Evolutionary conservation across 2,329 filamentous ascomycete species (phyloP).

Genomic region (Fusarium sp.): DNA sequence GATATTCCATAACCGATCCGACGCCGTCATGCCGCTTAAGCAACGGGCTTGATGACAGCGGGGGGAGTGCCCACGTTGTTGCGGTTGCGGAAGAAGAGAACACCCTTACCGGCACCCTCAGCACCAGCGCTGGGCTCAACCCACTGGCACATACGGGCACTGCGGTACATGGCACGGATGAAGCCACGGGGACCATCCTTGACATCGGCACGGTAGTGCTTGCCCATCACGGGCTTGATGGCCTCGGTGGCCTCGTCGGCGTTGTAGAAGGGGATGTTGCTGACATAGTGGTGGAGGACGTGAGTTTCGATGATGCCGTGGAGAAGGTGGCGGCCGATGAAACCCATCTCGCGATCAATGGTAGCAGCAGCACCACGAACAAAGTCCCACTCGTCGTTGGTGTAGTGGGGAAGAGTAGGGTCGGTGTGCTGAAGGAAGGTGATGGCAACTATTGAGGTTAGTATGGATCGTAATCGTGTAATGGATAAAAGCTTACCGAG

Average conservation of each 20-base stretch:
- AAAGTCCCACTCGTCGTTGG: slow-evolving; percentile 88
- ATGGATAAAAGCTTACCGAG: slow-evolving; percentile 75
- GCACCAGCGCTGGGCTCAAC: slow-evolving; percentile 91
- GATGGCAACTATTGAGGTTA: slow-evolving; percentile 82
- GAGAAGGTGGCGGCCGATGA: slow-evolving; percentile 89
- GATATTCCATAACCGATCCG: slow-evolving; percentile 9
- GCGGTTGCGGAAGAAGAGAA: slow-evolving; percentile 94
- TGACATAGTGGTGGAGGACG: slow-evolving; percentile 97
- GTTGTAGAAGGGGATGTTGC: slow-evolving; percentile 95
- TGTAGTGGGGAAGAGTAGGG: slow-evolving; percentile 92
- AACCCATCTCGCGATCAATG: slow-evolving; percentile 97
- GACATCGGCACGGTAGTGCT: slow-evolving; percentile 90
- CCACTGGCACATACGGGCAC: slow-evolving; percentile 92
- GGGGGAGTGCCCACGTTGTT: slow-evolving; percentile 81
- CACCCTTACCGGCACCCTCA: slow-evolving; percentile 81
- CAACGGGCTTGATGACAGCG: slow-evolving; percentile 38
- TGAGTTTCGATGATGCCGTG: slow-evolving; percentile 99
- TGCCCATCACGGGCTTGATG: slow-evolving; percentile 94
- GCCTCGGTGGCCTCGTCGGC: slow-evolving; percentile 94
- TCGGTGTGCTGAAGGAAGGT: slow-evolving; percentile 98
- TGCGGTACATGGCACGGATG: slow-evolving; percentile 83
- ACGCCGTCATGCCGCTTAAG: slow-evolving; percentile 11
- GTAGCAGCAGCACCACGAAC: slow-evolving; percentile 93
- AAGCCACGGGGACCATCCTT: slow-evolving; percentile 84
- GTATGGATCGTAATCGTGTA: background rate